Base-by-base conservation (phyloP, 2,329 filamentous ascomycete genomes). In the Trichoderma harzianum region DNA sequence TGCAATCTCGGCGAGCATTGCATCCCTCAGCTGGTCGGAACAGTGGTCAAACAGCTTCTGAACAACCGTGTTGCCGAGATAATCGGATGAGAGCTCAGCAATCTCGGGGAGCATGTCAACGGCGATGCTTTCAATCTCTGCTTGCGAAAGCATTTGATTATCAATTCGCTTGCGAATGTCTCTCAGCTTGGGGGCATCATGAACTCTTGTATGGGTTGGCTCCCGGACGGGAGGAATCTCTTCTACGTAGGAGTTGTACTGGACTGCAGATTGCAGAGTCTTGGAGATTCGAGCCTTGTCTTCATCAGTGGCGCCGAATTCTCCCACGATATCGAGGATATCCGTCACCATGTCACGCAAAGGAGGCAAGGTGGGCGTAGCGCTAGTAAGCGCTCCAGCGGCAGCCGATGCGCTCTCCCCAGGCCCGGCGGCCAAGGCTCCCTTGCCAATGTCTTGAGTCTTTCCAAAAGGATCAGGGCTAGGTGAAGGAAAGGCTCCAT, bases 21-120 rank as follows among this genome's bases (percentile, higher is more conserved):
- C 91, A 80, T 98, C 94, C 77, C 97, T 95, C 55, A 95, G 90
- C 55, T 90, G 86, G 80, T 98, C 95, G 0, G 94, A 96, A 84
- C 96, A 98, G 83, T 93, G 94, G 81, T 99, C 95, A 79, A 99
- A 99, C 60, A 99, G 86, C 83, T 99, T 99, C 84, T 99, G 96
- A 21, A 99, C 95, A n/a, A 99, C 96, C 0, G 96, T 99, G 83
- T 99, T 99, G 76, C 96, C 96, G 36, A 99, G 88, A 78, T 99
- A 99, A 82, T 99, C 96, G 0, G 95, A 97, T 3, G 96, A 89
- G 28, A 99, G 86, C 82, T 99, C 96, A 5, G 95, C 94, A 79
- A 99, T 96, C 81, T 99, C 96, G 11, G 95, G 94, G 18, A 99
- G 88, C 96, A 99, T 99, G 74, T 93, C 93, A 73, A 93, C 87